Base-by-base conservation (phyloP, 108 stramenopile genomes). In the Parmales sp. region DNA sequence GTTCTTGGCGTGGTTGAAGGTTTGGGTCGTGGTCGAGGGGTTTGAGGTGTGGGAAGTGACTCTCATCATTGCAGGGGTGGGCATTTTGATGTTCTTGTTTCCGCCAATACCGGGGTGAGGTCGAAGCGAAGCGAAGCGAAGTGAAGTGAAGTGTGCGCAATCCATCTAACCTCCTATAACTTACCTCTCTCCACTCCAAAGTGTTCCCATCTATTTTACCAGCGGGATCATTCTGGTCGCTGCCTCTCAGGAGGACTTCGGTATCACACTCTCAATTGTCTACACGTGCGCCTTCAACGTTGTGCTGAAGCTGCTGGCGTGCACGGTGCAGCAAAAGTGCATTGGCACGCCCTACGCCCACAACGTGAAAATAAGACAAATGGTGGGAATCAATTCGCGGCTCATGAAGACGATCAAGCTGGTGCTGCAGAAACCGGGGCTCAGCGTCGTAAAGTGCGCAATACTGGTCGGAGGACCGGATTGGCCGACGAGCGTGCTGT, bases 31-130 rank as follows among this genome's bases (percentile, higher is more conserved):
- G 23, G 54, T 60, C 54, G 36, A 31, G 26, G 18, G 28, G 31
- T 34, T 60, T 28, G 29, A 60, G 3, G 38, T 84, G 9, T 11
- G 26, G 38, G 48, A 70, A 0, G 79, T 80, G 18, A 80, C 83
- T 0, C 72, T 73, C 25, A 82, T 84, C n/a, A 71, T 78, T 63
- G 54, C 54, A 1, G 78, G 46, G 41, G 77, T 84, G 36, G 83
- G 81, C 36, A 43, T 80, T 13, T 28, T 71, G 13, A 75, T 84
- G 79, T 86, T 86, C 67, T 69, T 84, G 18, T 63, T 84, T n/a
- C 86, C 86, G 41, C 83, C 83, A 13, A 81, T 86, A 20, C 86
- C 86, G 39, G 83, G 83, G 1, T n/a, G n/a, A n/a, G n/a, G n/a
- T n/a, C n/a, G n/a, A n/a, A n/a, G n/a, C n/a, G n/a, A n/a, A n/a